These are phyloP conservation scores for Ceratocystis papillata DNA, from an alignment of 2,329 filamentous ascomycete species.

Conservation along the genomic window DNA sequence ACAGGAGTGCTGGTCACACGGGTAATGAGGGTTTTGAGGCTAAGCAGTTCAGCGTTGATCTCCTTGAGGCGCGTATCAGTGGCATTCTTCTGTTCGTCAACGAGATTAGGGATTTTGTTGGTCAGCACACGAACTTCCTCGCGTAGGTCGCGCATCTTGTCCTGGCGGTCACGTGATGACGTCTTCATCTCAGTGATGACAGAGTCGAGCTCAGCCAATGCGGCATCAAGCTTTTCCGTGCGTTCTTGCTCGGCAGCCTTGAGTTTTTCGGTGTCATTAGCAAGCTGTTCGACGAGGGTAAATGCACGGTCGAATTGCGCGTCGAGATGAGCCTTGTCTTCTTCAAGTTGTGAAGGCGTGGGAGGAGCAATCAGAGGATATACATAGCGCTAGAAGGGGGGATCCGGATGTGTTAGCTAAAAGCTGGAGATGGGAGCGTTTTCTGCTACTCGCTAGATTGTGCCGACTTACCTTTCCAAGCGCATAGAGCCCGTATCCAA, in stretches of 20 bases:
- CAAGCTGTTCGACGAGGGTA: conserved; percentile 77
- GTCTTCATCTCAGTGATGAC: conserved; percentile 74
- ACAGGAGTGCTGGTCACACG: conserved; percentile 39
- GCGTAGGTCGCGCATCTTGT: conserved; percentile 74
- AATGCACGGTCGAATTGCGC: conserved; percentile 91
- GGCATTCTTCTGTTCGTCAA: conserved; percentile 75
- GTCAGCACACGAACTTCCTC: conserved; percentile 77
- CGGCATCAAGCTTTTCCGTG: conserved; percentile 70
- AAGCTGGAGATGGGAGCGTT: background rate
- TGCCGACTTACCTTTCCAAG: conserved; percentile 60
- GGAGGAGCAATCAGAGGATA: conserved; percentile 84
- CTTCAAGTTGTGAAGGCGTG: conserved; percentile 83
- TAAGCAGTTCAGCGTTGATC: conserved; percentile 77
- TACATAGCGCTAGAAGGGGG: conserved; percentile 62
- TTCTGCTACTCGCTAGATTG: background rate
- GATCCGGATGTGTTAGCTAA: conserved; percentile 9
- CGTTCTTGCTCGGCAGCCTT: conserved; percentile 78
- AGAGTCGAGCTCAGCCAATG: conserved; percentile 71
- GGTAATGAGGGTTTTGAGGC: conserved; percentile 74
- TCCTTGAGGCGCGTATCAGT: conserved; percentile 75
- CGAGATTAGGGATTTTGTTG: conserved; percentile 75
- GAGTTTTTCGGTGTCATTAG: conserved; percentile 76
- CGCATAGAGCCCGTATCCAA: conserved; percentile 79
- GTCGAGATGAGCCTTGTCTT: conserved; percentile 87
- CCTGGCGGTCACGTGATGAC: conserved; percentile 68